These are phyloP conservation scores for Asterochloris erici DNA, from an alignment of 139 green algal genomes.

Conservation along the genomic window DNA sequence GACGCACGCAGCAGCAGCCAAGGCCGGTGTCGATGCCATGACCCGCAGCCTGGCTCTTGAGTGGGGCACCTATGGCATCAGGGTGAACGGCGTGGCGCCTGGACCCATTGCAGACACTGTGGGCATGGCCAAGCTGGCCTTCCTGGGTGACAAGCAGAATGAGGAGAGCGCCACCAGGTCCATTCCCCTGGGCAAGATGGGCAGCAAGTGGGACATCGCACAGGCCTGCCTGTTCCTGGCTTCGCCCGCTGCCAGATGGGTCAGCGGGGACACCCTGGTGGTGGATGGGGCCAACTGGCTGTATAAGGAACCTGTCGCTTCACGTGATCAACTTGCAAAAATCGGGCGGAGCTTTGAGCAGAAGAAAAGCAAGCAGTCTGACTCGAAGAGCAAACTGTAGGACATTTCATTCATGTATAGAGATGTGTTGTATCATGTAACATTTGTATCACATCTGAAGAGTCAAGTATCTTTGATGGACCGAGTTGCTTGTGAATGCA, in stretches of 20 bases:
- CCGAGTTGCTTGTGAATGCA: too few species aligned
- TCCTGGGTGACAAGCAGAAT: conserved; percentile 32
- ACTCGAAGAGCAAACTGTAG: too few species aligned
- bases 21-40: conserved; percentile 88
- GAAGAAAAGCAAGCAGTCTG: too few species aligned
- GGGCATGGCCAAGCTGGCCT: conserved; percentile 66
- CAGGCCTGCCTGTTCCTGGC: conserved; percentile 79
- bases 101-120: conserved; percentile 84
- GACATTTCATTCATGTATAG: too few species aligned
- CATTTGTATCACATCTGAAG: too few species aligned
- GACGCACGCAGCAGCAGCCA: conserved; percentile 80
- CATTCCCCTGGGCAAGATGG: conserved; percentile 77
- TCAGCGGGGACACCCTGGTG: conserved; percentile 68
- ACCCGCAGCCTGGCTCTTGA: conserved; percentile 89
- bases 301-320: conserved; percentile 39
- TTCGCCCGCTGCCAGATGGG: conserved; percentile 18
- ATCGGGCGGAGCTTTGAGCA: too few species aligned
- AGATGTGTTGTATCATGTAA: too few species aligned
- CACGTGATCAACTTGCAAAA: too few species aligned
- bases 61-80: conserved; percentile 84
- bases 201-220: conserved; percentile 83
- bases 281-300: conserved; percentile 86
- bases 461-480: too few species aligned
- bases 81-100: conserved; percentile 85
- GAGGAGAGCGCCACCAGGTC: conserved; percentile 25